Conservation (phyloP, 345 rosid genomes). For the Brassica rapa region DNA sequence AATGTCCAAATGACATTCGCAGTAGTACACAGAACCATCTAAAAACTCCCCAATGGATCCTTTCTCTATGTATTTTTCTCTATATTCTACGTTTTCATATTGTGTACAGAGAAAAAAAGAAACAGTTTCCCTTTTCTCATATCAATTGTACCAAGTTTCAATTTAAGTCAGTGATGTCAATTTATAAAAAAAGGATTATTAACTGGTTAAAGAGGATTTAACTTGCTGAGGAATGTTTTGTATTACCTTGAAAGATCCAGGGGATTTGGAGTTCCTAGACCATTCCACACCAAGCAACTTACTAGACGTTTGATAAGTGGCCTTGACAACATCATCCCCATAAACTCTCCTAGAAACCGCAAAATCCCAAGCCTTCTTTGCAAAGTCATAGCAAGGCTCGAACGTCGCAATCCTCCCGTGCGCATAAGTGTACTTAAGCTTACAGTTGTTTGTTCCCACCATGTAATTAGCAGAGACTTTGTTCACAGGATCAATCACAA, state of each 20-base stretch:
- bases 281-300: conserved; percentile 77
- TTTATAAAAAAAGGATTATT: too few relatives aligned
- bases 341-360: conserved; percentile 60
- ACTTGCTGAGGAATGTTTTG: too few relatives aligned
- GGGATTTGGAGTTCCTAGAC: conserved; percentile 61
- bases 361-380: conserved; percentile 83
- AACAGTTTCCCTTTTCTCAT: too few relatives aligned
- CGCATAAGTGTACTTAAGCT: conserved; percentile 74
- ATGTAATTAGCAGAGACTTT: background rate
- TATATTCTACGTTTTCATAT: too few relatives aligned
- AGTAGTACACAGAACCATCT: too few relatives aligned
- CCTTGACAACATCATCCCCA: conserved; percentile 64
- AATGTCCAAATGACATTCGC: too few relatives aligned
- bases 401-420: conserved; percentile 67
- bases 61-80: too few relatives aligned
- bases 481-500: background rate
- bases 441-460: conserved; percentile 71
- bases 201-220: background rate
- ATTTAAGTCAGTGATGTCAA: too few relatives aligned
- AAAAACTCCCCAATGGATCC: too few relatives aligned
- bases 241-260: conserved; percentile 66
- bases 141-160: background rate
- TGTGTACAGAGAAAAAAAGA: too few relatives aligned
- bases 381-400: conserved; percentile 79
- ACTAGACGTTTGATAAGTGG: conserved; percentile 73